Evolutionary conservation across 805 yeast genomes (phyloP).

Genomic region (Metschnikowia colocasiae): DNA sequence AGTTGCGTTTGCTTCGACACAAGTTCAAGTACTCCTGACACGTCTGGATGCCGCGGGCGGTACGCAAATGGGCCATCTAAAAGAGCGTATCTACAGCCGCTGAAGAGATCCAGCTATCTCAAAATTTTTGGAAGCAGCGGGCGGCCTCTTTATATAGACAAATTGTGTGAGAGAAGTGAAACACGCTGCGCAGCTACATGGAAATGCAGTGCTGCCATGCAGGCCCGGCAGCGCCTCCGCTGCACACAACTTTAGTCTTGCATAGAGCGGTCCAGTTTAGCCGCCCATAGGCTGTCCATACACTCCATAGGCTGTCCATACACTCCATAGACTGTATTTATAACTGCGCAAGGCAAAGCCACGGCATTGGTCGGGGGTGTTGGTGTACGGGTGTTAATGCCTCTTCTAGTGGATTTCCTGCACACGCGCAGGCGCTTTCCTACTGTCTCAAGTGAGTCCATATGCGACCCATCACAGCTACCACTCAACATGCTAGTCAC

Average conservation of each 20-base stretch:
- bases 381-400: too few relatives aligned
- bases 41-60: conserved; percentile 17
- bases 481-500: conserved; percentile 7
- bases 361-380: too few relatives aligned
- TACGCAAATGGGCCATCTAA: not conserved
- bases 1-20: conserved; percentile 23
- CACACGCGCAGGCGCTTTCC: not conserved
- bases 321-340: too few relatives aligned
- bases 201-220: not conserved
- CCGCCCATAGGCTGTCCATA: too few relatives aligned
- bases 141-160: not conserved
- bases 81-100: not conserved
- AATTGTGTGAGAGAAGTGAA: not conserved
- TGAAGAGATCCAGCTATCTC: not conserved
- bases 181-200: not conserved
- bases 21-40: conserved; percentile 28
- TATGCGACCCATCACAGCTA: too few relatives aligned
- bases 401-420: not conserved
- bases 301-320: too few relatives aligned
- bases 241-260: too few relatives aligned
- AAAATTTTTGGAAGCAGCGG: not conserved
- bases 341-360: too few relatives aligned
- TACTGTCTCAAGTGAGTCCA: too few relatives aligned
- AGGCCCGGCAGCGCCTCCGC: too few relatives aligned
- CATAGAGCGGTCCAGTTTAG: too few relatives aligned